Percentiles rank a stretch among this genome's conserved stretches.
Conservation (phyloP, 2,329 filamentous ascomycete species). For the Delphinella strobiligena region DNA sequence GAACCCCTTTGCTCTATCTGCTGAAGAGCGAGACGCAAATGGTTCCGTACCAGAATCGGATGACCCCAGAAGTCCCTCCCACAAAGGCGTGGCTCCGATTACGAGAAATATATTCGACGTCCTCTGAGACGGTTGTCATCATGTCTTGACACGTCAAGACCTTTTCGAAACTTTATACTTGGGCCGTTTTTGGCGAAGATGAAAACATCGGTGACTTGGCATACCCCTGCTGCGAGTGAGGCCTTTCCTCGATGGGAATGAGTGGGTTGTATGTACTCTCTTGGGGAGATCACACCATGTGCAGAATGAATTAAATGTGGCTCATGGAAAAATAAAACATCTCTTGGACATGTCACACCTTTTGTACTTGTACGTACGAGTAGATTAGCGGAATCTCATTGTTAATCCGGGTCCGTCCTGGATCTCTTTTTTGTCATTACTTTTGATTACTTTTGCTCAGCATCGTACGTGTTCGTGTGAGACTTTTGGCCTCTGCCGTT, state of each 20-base stretch:
- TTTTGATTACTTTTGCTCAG: no score
- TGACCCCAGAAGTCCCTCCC: conserved; percentile 65
- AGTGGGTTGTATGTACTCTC: not conserved
- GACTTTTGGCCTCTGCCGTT: no score
- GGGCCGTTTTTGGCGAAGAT: not conserved
- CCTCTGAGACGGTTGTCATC: conserved; percentile 38
- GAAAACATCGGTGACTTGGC: not conserved
- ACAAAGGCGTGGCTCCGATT: conserved; percentile 62
- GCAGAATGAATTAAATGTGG: no score
- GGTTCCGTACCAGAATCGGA: conserved; percentile 41
- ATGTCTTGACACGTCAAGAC: not conserved
- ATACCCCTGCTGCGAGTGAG: not conserved
- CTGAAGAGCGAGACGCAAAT: conserved; percentile 34
- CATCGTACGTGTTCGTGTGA: no score
- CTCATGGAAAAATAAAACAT: no score
- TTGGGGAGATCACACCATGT: conserved; percentile 10
- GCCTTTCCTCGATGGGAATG: not conserved
- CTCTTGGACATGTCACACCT: no score
- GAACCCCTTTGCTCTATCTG: conserved; percentile 44
- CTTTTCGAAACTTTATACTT: not conserved
- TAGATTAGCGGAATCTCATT: no score
- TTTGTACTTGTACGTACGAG: no score
- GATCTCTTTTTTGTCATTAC: no score
- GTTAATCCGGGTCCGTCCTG: no score
- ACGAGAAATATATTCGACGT: conserved; percentile 68